Evolutionary conservation across 2,329 filamentous ascomycete species (phyloP).

Genomic region (Talaromyces rugulosus): DNA sequence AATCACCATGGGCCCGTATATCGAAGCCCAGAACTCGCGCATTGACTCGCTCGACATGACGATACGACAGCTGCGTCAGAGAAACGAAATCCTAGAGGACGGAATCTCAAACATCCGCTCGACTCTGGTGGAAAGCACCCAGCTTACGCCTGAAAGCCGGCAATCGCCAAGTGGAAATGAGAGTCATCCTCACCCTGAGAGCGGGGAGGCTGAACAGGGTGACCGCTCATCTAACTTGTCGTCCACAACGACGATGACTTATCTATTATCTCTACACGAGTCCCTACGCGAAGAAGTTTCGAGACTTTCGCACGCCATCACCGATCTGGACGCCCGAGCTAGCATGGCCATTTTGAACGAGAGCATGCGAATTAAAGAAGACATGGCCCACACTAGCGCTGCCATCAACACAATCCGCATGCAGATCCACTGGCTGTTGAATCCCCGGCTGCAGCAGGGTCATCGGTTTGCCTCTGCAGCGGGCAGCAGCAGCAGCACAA

Average conservation of each 20-base stretch:
- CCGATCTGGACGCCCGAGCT: slow-evolving; percentile 57
- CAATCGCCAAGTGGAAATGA: not conserved
- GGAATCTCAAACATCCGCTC: slow-evolving; percentile 40
- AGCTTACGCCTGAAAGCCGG: slow-evolving; percentile 9
- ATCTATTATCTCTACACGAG: slow-evolving; percentile 59
- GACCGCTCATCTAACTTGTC: slow-evolving; percentile 22
- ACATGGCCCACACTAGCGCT: slow-evolving; percentile 58
- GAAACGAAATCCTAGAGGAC: slow-evolving; percentile 46
- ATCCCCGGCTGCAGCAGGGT: slow-evolving; percentile 49
- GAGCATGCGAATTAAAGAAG: slow-evolving; percentile 57
- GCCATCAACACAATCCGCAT: slow-evolving; percentile 56
- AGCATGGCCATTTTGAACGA: slow-evolving; percentile 63
- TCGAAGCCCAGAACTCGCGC: slow-evolving; percentile 40
- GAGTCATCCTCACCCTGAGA: not conserved
- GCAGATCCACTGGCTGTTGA: slow-evolving; percentile 61
- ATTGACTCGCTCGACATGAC: slow-evolving; percentile 43
- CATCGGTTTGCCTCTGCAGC: slow-evolving; percentile 16
- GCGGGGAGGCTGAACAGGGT: slow-evolving; percentile 7
- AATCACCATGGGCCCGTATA: slow-evolving; percentile 42
- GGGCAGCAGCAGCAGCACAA: slow-evolving; percentile 13
- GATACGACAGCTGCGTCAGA: slow-evolving; percentile 41
- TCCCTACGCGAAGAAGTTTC: slow-evolving; percentile 57
- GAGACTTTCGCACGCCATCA: slow-evolving; percentile 51
- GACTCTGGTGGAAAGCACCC: slow-evolving; percentile 31
- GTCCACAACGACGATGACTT: slow-evolving; percentile 46